Evolutionary conservation across 306 rosid genomes (phyloP), one percentile per base, ranked within the genome.

Genomic region (Vigna radiata): DNA sequence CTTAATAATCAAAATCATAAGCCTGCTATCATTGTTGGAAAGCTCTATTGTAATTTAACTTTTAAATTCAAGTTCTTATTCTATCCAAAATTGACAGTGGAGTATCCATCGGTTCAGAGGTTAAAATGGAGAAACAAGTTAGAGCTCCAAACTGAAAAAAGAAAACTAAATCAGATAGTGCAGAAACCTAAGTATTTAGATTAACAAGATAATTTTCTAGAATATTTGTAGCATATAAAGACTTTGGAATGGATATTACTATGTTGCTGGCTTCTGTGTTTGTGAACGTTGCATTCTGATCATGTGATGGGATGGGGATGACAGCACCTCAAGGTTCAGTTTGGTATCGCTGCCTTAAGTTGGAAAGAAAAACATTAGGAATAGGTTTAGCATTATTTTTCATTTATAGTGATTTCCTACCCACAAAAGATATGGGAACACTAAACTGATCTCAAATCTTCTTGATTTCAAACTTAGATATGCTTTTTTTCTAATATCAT

Each of bases 401-500:
- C 55, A 19, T 55, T 21, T 72, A 15, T 55, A 72, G 67, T 14
- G 56, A n/a, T 39, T 55, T 56, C 25, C n/a, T 8, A 4, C 56
- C 56, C 23, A 3, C 2, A 56, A 23, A 56, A 56, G 5, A 8
- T 16, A 39, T 7, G 4, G 58, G 37, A 13, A 58, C 14, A 67
- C 48, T n/a, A 53, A 53, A 53, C 21, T 43, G 69, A 59, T 61
- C 33, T 52, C 27, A 60, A 59, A 37, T 54, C 5, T 81, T 54
- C 25, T 68, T 36, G 17, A 19, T 61, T 77, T 54, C 75, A n/a
- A 41, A 31, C 60, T 58, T 59, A 44, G 31, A 7, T 74, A 75
- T 63, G 59, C 52, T 74, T 60, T 78, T 19, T 18, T 48, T 44
- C 19, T 71, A 19, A 55, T 85, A 61, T 68, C 1, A 61, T 18